Evolutionary conservation across 306 rosid species (phyloP).

Genomic region (Fagus sylvatica): DNA sequence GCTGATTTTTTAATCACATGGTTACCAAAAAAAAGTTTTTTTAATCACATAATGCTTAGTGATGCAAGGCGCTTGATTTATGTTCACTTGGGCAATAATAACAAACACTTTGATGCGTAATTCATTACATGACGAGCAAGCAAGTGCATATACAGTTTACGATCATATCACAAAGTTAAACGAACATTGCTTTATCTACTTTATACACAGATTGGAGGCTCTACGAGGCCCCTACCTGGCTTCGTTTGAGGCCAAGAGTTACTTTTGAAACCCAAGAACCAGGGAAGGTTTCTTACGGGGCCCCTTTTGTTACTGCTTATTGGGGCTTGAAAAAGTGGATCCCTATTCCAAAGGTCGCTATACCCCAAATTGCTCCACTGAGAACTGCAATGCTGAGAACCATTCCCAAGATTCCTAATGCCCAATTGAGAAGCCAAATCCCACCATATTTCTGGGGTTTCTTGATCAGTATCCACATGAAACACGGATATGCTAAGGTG

Average conservation of each 20-base stretch:
- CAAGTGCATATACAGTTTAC: not conserved
- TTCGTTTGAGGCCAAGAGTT: not conserved
- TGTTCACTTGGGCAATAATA: not conserved
- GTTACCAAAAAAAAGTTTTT: not conserved
- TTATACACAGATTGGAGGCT: not conserved
- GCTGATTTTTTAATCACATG: not conserved
- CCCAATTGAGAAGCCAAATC: conserved; percentile 53
- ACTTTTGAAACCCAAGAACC: not conserved
- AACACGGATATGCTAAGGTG: conserved; percentile 73
- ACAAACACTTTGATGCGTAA: not conserved
- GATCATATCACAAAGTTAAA: not conserved
- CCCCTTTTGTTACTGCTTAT: conserved; percentile 6
- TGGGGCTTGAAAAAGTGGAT: conserved; percentile 69
- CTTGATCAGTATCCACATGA: conserved; percentile 70
- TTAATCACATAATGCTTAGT: not conserved
- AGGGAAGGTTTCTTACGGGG: not conserved
- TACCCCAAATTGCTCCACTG: conserved; percentile 67
- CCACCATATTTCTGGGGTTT: conserved; percentile 46
- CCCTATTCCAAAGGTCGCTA: conserved; percentile 47
- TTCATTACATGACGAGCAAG: not conserved
- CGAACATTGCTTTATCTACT: not conserved
- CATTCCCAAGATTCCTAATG: conserved; percentile 49
- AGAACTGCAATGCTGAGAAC: conserved; percentile 54
- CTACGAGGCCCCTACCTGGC: not conserved
- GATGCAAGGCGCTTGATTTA: no score